These are phyloP conservation scores for Skeletonema costatum DNA, from an alignment of 108 stramenopile genomes.

Conservation along the genomic window DNA sequence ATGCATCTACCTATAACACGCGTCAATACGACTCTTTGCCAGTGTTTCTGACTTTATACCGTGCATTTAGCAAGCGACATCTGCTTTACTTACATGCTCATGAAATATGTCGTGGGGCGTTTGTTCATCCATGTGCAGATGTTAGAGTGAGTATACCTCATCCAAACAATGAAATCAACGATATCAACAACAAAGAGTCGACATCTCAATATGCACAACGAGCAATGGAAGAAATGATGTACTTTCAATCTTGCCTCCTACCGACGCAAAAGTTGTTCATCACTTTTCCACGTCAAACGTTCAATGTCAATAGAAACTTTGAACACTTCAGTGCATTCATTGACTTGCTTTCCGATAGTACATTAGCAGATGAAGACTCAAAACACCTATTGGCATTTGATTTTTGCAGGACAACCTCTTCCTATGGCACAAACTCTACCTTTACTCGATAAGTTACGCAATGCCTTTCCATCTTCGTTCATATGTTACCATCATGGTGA, in stretches of 20 bases:
- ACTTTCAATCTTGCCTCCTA: slow-evolving; percentile 23
- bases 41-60: slow-evolving; percentile 30
- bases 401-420: slow-evolving; percentile 34
- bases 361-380: not conserved
- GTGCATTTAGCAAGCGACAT: slow-evolving; percentile 30
- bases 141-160: slow-evolving; percentile 30
- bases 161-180: not conserved
- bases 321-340: slow-evolving; percentile 29
- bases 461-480: slow-evolving; percentile 11
- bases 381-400: slow-evolving; percentile 22
- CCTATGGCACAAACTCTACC: slow-evolving; percentile 10
- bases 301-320: slow-evolving; percentile 13
- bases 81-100: slow-evolving; percentile 15
- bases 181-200: not conserved
- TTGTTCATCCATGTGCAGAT: slow-evolving; percentile 24
- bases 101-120: slow-evolving; percentile 13
- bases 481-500: slow-evolving; percentile 41
- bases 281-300: slow-evolving; percentile 33
- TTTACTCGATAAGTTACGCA: slow-evolving; percentile 17
- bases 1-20: slow-evolving; percentile 8
- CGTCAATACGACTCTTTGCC: slow-evolving; percentile 23
- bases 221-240: slow-evolving; percentile 31
- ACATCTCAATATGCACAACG: slow-evolving; percentile 17
- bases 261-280: slow-evolving; percentile 19
- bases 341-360: not conserved